Evolutionary conservation across 2,329 filamentous ascomycete genomes (phyloP), one percentile per base, ranked within the genome.

Genomic region (Corinectria fuckeliana): DNA sequence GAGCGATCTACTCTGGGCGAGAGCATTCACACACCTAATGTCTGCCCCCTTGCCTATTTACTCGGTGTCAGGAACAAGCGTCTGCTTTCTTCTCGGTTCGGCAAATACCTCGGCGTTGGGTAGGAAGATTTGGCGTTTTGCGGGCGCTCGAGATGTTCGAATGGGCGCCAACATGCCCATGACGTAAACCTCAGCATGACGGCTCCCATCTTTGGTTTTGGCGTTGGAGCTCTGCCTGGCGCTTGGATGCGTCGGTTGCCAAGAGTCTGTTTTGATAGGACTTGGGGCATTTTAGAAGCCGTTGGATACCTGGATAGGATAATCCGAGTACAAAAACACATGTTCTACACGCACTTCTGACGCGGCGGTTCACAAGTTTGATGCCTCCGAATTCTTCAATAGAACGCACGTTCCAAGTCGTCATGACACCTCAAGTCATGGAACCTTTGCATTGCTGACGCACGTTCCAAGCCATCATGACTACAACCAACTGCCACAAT

Each of bases 51-150:
- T 18, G n/a, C 42, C 42, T 28, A 10, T 11, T 45, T n/a, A 23
- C 41, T 45, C 23, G 25, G 47, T 25, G 41, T 36, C 36, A 56
- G 28, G 45, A 56, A 25, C 34, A 26, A 56, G 52, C 52, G 36
- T 25, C 47, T 44, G 52, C 52, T 56, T 55, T 49, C 32, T 34
- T n/a, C 20, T 28, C 18, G 41, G 6, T 30, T 16, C n/a, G 14
- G 32, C 32, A 49, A 18, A 58, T 55, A 50, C 38, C 30, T 36
- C 23, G 56, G 56, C 38, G 56, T 59, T 58, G 56, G 50, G 55
- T 50, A 45, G 39, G 50, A 36, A 55, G 30, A 39, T 45, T 36
- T 8, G 42, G 42, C 25, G 41, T 30, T 41, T 51, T 51, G 16
- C 21, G 36, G 38, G 56, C 50, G 45, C 7, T 25, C 30, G 50